phyloP scores from a whole-genome alignment of 176 grass and related monocot genomes.

The Oryza punctata region DNA sequence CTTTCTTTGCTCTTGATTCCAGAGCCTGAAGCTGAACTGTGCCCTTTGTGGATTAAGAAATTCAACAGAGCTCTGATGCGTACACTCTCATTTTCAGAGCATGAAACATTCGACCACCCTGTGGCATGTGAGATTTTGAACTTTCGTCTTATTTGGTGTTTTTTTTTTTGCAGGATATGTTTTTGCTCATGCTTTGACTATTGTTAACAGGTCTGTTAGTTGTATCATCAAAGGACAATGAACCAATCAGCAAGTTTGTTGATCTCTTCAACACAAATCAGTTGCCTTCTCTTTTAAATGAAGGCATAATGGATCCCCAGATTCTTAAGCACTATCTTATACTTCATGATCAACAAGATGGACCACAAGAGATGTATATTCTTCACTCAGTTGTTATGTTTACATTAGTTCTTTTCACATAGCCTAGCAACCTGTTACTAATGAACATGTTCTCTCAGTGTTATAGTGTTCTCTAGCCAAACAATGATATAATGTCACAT shows the following conservation, averaged over 20 bases:
- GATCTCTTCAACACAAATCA: slow-evolving; percentile 92
- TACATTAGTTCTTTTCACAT: slow-evolving; percentile 12
- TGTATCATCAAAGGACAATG: slow-evolving; percentile 94
- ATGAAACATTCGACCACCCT: slow-evolving; percentile 96
- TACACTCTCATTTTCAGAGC: slow-evolving; percentile 87
- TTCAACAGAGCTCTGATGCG: slow-evolving; percentile 89
- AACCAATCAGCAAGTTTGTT: slow-evolving; percentile 79
- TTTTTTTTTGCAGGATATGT: slow-evolving; percentile 20
- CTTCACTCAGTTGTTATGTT: slow-evolving; percentile 19
- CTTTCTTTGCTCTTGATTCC: slow-evolving; percentile 39
- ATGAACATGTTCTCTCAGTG: neutral
- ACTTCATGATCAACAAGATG: slow-evolving; percentile 95
- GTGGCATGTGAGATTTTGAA: slow-evolving; percentile 85
- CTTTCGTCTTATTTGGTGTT: slow-evolving; percentile 23
- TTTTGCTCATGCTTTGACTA: slow-evolving; percentile 44
- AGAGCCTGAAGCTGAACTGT: slow-evolving; percentile 90
- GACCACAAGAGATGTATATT: slow-evolving; percentile 87
- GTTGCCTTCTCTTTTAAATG: slow-evolving; percentile 83
- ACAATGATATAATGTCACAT: neutral
- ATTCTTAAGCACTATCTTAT: slow-evolving; percentile 95
- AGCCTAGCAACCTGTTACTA: neutral
- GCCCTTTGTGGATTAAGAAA: slow-evolving; percentile 84
- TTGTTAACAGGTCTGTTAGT: slow-evolving; percentile 81
- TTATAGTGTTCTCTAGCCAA: neutral
- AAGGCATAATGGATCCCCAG: slow-evolving; percentile 97